Base-by-base conservation (phyloP, 768 basidiomycete genomes). In the Suillus luteus region DNA sequence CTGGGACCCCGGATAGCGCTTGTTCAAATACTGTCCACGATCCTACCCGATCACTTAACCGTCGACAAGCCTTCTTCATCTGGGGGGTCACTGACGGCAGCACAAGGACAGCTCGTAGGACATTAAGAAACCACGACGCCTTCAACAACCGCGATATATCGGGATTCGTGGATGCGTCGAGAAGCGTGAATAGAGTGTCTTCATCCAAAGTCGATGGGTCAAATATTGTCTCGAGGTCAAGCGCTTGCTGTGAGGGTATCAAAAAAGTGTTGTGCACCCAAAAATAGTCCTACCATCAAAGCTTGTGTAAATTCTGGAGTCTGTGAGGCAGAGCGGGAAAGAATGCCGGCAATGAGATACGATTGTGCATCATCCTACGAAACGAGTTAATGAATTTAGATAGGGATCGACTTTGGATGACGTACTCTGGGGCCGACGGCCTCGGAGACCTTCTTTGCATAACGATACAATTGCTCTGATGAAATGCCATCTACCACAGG, bases 251-350 rank as follows among this genome's bases (percentile, higher is more conserved):
- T 6, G 27, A 19, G 27, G 17, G 24, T 63, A 44, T 46, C 31
- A 65, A 19, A 61, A 55, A 33, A 75, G 62, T 24, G 15, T 1
- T 52, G 2, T 54, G 1, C 43, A n/a, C n/a, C n/a, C 14, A 11
- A 6, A 17, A 44, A 3, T 19, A 19, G 41, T 62, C 75, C 68
- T 31, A 86, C 84, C 74, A 91, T 75, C 14, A 86, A 77, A 24
- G 72, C 65, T 44, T 71, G 73, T 8, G 78, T 71, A 63, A 84
- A 65, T 19, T 70, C 72, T 2, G 88, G 85, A 68, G 83, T 81
- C 71, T 93, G 91, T 31, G 87, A 86, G 6, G 89, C 89, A 7
- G 85, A 79, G 63, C 87, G 83, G 60, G 80, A 84, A 48, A 93
- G 77, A 62, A 92, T 78, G 31, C 84, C 84, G 1, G 89, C 86